Evolutionary conservation across 495 filamentous ascomycete genomes (phyloP).

Genomic region (Penicillium herquei): DNA sequence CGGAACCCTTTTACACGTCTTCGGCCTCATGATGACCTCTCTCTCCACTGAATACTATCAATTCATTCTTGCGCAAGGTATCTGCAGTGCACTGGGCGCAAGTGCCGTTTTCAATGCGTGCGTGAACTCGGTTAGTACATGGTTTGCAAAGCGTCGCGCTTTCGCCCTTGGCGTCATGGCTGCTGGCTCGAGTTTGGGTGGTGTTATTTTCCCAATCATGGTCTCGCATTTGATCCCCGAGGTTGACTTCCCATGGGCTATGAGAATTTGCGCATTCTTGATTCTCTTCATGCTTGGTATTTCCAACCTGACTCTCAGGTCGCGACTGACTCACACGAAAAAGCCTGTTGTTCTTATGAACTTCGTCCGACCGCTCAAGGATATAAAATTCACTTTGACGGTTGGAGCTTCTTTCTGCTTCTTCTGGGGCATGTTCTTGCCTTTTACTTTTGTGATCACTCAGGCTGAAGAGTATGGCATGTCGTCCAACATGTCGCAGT

Average conservation of each 20-base stretch:
- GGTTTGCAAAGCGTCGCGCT: slow-evolving; percentile 65
- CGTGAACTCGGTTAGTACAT: slow-evolving; percentile 58
- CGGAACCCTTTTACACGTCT: slow-evolving; percentile 63
- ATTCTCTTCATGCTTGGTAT: slow-evolving; percentile 63
- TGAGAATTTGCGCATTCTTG: slow-evolving; percentile 67
- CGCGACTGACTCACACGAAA: slow-evolving; percentile 58
- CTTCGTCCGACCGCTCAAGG: slow-evolving; percentile 60
- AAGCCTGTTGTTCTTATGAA: slow-evolving; percentile 52
- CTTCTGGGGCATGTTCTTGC: slow-evolving; percentile 71
- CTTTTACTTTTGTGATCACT: slow-evolving; percentile 69
- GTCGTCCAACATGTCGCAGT: slow-evolving; percentile 53
- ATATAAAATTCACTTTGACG: slow-evolving; percentile 51
- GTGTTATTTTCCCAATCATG: slow-evolving; percentile 62
- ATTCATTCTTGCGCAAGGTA: slow-evolving; percentile 42
- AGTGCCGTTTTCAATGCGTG: slow-evolving; percentile 61
- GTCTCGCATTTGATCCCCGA: slow-evolving; percentile 58
- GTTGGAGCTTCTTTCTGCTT: slow-evolving; percentile 58
- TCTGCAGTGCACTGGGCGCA: slow-evolving; percentile 52
- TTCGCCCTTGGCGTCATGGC: slow-evolving; percentile 68
- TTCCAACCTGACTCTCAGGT: slow-evolving; percentile 62
- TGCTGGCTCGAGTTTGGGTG: slow-evolving; percentile 60
- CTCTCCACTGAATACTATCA: slow-evolving; percentile 45
- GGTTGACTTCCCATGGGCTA: slow-evolving; percentile 72
- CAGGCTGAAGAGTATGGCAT: slow-evolving; percentile 60
- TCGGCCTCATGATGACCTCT: slow-evolving; percentile 65